Evolutionary conservation across 2,329 filamentous ascomycete genomes (phyloP).

Genomic region (Aspergillus eucalypticola): DNA sequence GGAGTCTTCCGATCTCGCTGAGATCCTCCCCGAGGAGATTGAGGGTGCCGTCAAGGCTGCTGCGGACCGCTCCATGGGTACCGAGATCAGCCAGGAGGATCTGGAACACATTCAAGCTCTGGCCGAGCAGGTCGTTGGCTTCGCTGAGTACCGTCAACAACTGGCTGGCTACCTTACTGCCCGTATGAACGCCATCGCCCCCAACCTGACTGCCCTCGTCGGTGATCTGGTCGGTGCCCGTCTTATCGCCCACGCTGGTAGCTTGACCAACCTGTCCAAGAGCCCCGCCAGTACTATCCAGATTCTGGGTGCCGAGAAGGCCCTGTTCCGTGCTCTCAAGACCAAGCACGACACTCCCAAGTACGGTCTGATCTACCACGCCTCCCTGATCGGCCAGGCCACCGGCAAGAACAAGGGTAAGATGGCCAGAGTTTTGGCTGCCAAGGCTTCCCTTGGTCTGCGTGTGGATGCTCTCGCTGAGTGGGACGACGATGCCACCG

Average conservation of each 20-base stretch:
- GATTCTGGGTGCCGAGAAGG: conserved; percentile 98
- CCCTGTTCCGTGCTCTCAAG: conserved; percentile 95
- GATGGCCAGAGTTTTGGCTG: conserved; percentile 92
- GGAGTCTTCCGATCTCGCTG: conserved; percentile 73
- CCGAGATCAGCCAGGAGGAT: conserved; percentile 91
- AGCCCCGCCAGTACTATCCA: conserved; percentile 93
- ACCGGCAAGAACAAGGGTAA: conserved; percentile 99
- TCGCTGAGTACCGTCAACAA: conserved; percentile 86
- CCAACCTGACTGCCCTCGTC: conserved; percentile 89
- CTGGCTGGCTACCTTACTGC: conserved; percentile 86
- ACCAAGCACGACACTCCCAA: conserved; percentile 99
- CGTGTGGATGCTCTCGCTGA: conserved; percentile 88
- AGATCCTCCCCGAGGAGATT: conserved; percentile 93
- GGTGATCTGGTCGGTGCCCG: conserved; percentile 92
- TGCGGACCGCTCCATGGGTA: conserved; percentile 97
- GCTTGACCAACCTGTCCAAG: conserved; percentile 92
- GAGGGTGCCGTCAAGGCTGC: conserved; percentile 89
- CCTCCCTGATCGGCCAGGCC: conserved; percentile 91
- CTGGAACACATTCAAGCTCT: conserved; percentile 88
- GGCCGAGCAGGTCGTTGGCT: conserved; percentile 88
- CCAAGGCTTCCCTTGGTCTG: conserved; percentile 89
- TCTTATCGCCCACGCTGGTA: conserved; percentile 91
- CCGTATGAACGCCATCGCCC: conserved; percentile 95
- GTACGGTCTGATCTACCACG: conserved; percentile 93
- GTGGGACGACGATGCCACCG: conserved; percentile 74